A percentile compares a stretch with the other conserved stretches of the same genome.
phyloP scores from a whole-genome alignment of 805 yeast species.

The Barnettozyma pratensis region DNA sequence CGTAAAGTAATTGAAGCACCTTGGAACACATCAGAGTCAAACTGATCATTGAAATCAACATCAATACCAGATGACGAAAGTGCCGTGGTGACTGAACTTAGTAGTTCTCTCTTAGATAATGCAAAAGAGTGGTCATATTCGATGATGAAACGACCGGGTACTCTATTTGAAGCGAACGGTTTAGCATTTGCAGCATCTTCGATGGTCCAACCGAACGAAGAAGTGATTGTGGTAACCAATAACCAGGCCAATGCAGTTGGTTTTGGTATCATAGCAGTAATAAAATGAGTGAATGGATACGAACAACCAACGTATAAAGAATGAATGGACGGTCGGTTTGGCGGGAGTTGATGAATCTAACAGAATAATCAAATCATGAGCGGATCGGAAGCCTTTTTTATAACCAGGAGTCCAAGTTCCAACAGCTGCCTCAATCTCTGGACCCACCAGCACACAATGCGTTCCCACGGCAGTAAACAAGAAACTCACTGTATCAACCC shows the following conservation, averaged over 20 bases:
- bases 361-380: too few species aligned
- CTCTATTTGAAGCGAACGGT: background rate
- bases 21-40: conserved; percentile 11
- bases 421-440: too few species aligned
- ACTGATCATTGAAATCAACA: conserved; percentile 7
- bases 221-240: background rate
- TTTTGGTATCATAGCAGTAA: background rate
- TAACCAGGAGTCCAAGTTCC: too few species aligned
- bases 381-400: too few species aligned
- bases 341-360: background rate
- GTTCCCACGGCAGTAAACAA: too few species aligned
- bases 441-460: too few species aligned
- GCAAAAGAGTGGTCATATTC: background rate
- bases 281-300: background rate
- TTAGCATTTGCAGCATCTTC: conserved; percentile 1
- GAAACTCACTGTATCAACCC: too few species aligned
- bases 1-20: conserved; percentile 12
- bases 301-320: background rate
- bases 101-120: background rate
- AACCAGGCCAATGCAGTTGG: background rate
- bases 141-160: conserved; percentile 10
- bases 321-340: background rate
- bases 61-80: conserved; percentile 1
- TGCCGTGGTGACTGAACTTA: background rate
- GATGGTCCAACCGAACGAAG: background rate